Evolutionary conservation across 2,329 filamentous ascomycete genomes (phyloP), one percentile per base, ranked within the genome.

Genomic region (Lizonia empirigonia): DNA sequence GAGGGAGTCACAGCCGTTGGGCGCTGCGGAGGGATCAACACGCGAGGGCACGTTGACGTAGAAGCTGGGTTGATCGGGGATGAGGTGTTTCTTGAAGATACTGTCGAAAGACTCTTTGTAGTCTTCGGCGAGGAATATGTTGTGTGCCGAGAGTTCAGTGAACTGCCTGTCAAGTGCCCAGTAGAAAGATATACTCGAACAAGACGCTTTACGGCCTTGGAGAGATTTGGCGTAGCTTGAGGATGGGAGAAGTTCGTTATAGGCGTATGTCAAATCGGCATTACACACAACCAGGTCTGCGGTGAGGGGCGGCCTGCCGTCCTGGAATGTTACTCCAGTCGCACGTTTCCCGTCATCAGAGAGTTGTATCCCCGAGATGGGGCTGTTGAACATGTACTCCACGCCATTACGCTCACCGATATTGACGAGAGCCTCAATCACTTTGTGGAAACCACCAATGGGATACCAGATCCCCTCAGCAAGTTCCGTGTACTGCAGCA

Each of bases 381-480:
- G 77, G 0, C 83, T 82, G 15, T 78, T 78, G 19, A 90, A 77
- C 4, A 82, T 78, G 65, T 86, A 89, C 27, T 82, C 70, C 3
- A 88, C 87, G 2, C 86, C 86, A 0, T 82, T 59, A 1, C 83
- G 77, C 67, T 85, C 70, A 7, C 86, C 86, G 20, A 90, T 77
- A n/a, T 78, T 76, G 20, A 85, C 84, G 2, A 90, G 72, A 4
- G 83, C 84, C 23, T 83, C 81, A 8, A 90, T 76, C 7, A 80
- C 71, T 58, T 79, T 79, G 63, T 88, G 84, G 64, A 91, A 91
- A 0, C 88, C 87, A 2, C 87, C 88, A 18, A 81, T 78, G 0
- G 87, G 86, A 72, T 89, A 91, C 84, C 87, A 88, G 34, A 91
- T 89, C 0, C 88, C 88, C 74, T 91, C 86, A 0, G 85, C 85